These are phyloP conservation scores for Cryomyces antarcticus DNA, from an alignment of 495 filamentous ascomycete genomes.

Conservation along the genomic window DNA sequence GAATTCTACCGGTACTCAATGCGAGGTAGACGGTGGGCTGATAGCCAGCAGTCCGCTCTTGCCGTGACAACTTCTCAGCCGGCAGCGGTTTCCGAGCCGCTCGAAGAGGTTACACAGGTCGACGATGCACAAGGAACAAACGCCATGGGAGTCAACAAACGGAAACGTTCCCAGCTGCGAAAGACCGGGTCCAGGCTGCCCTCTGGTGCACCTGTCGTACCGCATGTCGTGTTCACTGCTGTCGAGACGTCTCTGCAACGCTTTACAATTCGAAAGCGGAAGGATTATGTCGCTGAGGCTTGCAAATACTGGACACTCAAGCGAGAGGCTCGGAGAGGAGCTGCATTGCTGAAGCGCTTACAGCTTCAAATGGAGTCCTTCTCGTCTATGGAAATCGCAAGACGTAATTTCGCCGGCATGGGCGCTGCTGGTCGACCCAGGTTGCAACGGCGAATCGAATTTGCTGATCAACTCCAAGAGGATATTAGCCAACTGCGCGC, in stretches of 20 bases:
- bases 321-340: slow-evolving; percentile 75
- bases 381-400: slow-evolving; percentile 86
- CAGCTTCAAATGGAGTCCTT: slow-evolving; percentile 91
- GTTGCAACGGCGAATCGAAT: slow-evolving; percentile 67
- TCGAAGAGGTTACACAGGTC: slow-evolving; percentile 12
- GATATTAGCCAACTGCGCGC: slow-evolving; percentile 56
- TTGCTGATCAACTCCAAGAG: slow-evolving; percentile 50
- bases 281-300: slow-evolving; percentile 77
- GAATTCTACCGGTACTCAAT: slow-evolving; percentile 75
- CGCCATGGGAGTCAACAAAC: slow-evolving; percentile 42
- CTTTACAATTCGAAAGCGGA: slow-evolving; percentile 65
- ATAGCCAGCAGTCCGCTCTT: slow-evolving; percentile 71
- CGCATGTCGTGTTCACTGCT: slow-evolving; percentile 58
- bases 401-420: slow-evolving; percentile 82
- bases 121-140: slow-evolving; percentile 34
- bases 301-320: slow-evolving; percentile 98
- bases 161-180: slow-evolving; percentile 39
- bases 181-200: slow-evolving; percentile 82
- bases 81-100: slow-evolving; percentile 35
- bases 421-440: slow-evolving; percentile 62
- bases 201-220: slow-evolving; percentile 87
- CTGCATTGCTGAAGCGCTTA: slow-evolving; percentile 74
- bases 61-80: slow-evolving; percentile 47
- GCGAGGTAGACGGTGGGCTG: slow-evolving; percentile 73
- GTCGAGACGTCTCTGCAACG: slow-evolving; percentile 60